A percentile compares a stretch with the other conserved stretches of the same genome.
Conservation (phyloP, 2,329 filamentous ascomycete genomes). For the Stagonosporopsis chrysanthemi region DNA sequence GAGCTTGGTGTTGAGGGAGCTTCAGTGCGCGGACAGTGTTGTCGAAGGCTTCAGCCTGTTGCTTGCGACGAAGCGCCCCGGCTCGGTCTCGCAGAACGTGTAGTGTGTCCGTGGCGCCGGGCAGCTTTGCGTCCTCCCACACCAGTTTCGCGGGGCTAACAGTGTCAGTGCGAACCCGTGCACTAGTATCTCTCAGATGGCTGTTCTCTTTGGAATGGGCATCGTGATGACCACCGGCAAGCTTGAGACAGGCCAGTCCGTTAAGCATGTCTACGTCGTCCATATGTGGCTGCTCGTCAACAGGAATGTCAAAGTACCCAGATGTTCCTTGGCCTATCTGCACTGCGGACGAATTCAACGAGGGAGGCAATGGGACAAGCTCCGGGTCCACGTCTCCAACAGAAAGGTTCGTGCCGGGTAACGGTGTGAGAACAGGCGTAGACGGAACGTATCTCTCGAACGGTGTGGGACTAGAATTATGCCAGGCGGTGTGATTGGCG, state of each 20-base stretch:
- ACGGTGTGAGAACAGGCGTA: slow-evolving; percentile 29
- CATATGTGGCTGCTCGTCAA: slow-evolving; percentile 1
- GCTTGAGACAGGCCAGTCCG: slow-evolving; percentile 1
- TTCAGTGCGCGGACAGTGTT: neutral
- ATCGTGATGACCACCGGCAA: neutral
- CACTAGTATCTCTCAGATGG: neutral
- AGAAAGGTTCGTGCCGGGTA: slow-evolving; percentile 36
- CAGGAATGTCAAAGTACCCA: slow-evolving; percentile 25
- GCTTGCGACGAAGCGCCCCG: neutral
- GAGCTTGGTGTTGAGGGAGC: neutral
- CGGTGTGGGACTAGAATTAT: slow-evolving; percentile 3
- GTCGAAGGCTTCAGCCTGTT: neutral
- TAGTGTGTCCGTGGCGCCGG: neutral
- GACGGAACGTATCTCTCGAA: neutral
- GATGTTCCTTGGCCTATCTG: neutral
- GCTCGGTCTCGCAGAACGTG: neutral
- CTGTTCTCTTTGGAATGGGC: neutral
- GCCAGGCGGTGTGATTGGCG: slow-evolving; percentile 7
- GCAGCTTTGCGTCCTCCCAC: neutral
- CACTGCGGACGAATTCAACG: slow-evolving; percentile 9
- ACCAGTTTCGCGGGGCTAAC: neutral
- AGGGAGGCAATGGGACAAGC: slow-evolving; percentile 16
- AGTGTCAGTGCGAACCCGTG: neutral
- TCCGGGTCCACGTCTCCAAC: slow-evolving; percentile 23
- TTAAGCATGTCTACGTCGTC: neutral